Base-by-base conservation (phyloP, 352 stramenopile species). In the Globisporangium sylvaticum region DNA sequence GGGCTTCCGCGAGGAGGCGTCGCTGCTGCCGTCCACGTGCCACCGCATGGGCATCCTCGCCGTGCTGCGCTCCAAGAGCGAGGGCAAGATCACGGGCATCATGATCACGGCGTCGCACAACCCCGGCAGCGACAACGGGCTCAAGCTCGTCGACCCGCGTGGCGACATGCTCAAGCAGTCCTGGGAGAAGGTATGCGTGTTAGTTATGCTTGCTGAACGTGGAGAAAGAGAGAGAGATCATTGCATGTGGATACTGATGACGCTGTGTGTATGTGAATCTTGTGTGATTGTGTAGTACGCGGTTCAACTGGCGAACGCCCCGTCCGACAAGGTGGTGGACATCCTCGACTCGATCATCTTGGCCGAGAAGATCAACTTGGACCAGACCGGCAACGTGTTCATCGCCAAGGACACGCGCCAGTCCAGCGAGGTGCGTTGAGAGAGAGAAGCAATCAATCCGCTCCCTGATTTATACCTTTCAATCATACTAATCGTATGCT, bases 81-180 rank as follows among this genome's bases (percentile, higher is more conserved):
- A 78, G 67, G 83, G 80, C 54, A 91, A 92, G 77, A 92, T 91
- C 72, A 84, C 94, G 54, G 95, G 94, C 34, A 69, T 98, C 29
- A 98, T 98, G 94, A 92, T 98, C 65, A 98, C 95, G 54, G 95
- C 95, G 10, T 98, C 91, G 62, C 95, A 98, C 84, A 98, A 98
- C 74, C 68, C 73, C 12, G 83, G 81, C 32, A 68, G 58, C n/a
- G 95, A 98, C 83, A 98, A 98, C 61, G 95, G 95, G 2, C 76
- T 98, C 64, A 98, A 98, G 83, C 81, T 98, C 66, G 83, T 98
- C 4, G 95, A 98, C 79, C 78, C 92, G n/a, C 82, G 87, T 67
- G 95, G 95, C 62, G 91, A 95, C 39, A 98, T 98, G 94, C 83
- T 98, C 64, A 81, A 79, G 50, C 79, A 93, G 59, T 79, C 71